A percentile compares a stretch with the other conserved stretches of the same genome.
Evolutionary conservation across 179 eudicot genomes (phyloP).

Genomic region (Beta macrorhiza): DNA sequence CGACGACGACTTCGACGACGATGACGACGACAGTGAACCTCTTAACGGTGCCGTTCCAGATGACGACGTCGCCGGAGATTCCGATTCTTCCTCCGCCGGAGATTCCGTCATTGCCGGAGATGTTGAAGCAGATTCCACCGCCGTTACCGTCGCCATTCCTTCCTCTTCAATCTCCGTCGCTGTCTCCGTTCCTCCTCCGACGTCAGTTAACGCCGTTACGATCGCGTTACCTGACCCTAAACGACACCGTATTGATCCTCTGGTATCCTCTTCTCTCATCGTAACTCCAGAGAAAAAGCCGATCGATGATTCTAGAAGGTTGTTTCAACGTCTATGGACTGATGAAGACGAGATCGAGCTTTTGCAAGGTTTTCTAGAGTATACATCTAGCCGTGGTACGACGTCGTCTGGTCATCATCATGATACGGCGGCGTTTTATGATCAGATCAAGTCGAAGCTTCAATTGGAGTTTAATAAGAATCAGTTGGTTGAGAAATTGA

Average conservation of each 20-base stretch:
- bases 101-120: conserved; percentile 18
- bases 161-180: neutral
- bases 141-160: conserved; percentile 31
- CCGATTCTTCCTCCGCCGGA: conserved; percentile 39
- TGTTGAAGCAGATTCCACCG: conserved; percentile 23
- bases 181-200: neutral
- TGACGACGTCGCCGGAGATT: conserved; percentile 31
- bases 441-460: conserved; percentile 72
- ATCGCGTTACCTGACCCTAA: conserved; percentile 37
- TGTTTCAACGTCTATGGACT: conserved; percentile 85
- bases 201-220: conserved; percentile 26
- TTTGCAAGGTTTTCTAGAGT: conserved; percentile 72
- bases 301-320: conserved; percentile 58
- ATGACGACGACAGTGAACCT: conserved; percentile 33
- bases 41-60: conserved; percentile 34
- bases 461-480: conserved; percentile 88
- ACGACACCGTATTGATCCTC: conserved; percentile 18
- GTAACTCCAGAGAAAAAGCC: conserved; percentile 44
- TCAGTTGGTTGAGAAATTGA: conserved; percentile 82
- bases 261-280: neutral
- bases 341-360: conserved; percentile 98
- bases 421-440: conserved; percentile 86
- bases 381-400: conserved; percentile 48
- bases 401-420: conserved; percentile 60
- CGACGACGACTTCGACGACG: conserved; percentile 42